Evolutionary conservation across 768 basidiomycete species (phyloP).

Genomic region (Hypholoma sublateritium): DNA sequence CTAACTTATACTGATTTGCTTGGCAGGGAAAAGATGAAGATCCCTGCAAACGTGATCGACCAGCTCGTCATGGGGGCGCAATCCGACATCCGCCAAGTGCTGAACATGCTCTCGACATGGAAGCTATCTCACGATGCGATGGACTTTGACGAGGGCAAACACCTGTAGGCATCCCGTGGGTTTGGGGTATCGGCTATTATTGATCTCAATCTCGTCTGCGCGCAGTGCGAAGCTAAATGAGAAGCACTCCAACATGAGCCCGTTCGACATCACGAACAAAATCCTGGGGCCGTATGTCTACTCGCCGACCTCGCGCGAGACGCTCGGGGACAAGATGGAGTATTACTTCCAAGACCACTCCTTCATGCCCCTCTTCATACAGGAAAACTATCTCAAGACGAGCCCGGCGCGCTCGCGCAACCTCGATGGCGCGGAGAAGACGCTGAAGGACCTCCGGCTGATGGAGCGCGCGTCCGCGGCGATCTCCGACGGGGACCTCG

Average conservation of each 20-base stretch:
- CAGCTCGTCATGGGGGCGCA: constrained; percentile 87
- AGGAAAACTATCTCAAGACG: constrained; percentile 96
- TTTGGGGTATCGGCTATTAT: background rate
- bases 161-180: constrained; percentile 59
- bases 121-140: constrained; percentile 79
- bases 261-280: constrained; percentile 89
- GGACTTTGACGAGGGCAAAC: constrained; percentile 90
- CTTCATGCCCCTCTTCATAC: constrained; percentile 93
- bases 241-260: constrained; percentile 87
- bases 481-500: constrained; percentile 92
- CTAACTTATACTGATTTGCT: constrained; percentile 1
- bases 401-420: constrained; percentile 63
- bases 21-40: constrained; percentile 84
- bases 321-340: constrained; percentile 90
- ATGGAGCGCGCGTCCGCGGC: constrained; percentile 89
- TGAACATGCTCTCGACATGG: constrained; percentile 99
- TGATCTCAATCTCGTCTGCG: constrained; percentile 38
- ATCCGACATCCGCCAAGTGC: constrained; percentile 94
- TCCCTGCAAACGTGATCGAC: constrained; percentile 90
- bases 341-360: constrained; percentile 95
- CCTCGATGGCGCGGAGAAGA: constrained; percentile 60
- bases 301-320: constrained; percentile 75
- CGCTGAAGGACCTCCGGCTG: constrained; percentile 72
- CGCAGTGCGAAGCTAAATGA: constrained; percentile 86
- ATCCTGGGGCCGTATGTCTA: constrained; percentile 92